Conservation (phyloP, 148 eudicot species). For the Talinum fruticosum region DNA sequence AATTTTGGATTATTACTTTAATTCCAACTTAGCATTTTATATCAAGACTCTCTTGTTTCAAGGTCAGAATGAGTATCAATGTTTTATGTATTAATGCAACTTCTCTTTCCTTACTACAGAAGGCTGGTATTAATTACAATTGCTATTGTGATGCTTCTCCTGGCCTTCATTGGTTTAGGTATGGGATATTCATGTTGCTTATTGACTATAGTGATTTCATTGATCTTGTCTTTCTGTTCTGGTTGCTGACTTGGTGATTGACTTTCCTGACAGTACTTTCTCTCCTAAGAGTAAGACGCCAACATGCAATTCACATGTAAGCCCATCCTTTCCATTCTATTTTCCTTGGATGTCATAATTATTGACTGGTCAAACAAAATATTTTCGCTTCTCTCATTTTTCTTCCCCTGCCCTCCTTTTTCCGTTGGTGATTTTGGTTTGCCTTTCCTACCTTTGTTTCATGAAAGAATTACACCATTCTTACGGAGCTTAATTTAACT, state of each 20-base stretch:
- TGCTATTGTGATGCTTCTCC: conserved; percentile 69
- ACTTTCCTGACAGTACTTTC: conserved; percentile 59
- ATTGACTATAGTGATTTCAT: background rate
- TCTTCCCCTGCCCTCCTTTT: background rate
- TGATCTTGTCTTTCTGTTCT: background rate
- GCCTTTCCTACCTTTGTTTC: background rate
- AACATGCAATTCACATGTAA: conserved; percentile 75
- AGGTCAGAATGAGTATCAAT: background rate
- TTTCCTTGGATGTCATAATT: background rate
- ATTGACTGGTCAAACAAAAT: background rate
- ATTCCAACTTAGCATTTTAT: background rate
- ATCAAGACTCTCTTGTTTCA: background rate
- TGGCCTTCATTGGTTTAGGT: conserved; percentile 78
- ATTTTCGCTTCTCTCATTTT: background rate
- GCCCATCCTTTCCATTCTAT: conserved; percentile 14
- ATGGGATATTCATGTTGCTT: conserved; percentile 27
- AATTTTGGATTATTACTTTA: background rate
- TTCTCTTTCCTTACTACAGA: conserved; percentile 38
- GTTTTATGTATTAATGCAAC: background rate
- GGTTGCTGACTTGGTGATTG: conserved; percentile 1
- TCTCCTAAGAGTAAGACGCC: conserved; percentile 54
- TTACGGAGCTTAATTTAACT: conserved; percentile 8
- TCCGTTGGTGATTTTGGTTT: conserved; percentile 8
- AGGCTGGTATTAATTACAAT: conserved; percentile 59
- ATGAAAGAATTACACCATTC: background rate